Evolutionary conservation across 2,329 filamentous ascomycete genomes (phyloP), one percentile per base, ranked within the genome.

Genomic region (Colletotrichum melonis): DNA sequence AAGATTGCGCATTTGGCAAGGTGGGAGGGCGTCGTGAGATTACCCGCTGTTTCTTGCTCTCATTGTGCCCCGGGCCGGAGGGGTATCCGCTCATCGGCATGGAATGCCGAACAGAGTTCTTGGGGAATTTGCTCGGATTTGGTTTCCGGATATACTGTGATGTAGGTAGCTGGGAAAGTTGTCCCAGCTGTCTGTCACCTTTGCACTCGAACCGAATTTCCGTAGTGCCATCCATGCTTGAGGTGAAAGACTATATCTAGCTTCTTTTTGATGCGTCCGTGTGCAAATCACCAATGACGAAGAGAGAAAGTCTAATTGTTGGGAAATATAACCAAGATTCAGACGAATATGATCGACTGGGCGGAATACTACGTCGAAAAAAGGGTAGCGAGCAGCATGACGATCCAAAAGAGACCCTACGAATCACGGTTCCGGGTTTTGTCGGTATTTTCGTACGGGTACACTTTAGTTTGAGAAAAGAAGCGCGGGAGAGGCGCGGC

Each of bases 401-500:
- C 9, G 8, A 22, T 5, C 12, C 8, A 42, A 16, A 16, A 30
- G 26, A 6, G 9, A 3, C 24, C 16, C 19, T 14, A 16, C 8
- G 26, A 49, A 42, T 42, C 38, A 42, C 38, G 14, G 12, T 42
- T 52, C 9, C n/a, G 14, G 7, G 11, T 30, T 30, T 24, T 12
- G 12, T 11, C 19, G 32, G 16, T 12, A 16, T 22, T 12, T 12
- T 24, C 8, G 12, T 24, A 58, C 42, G 38, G 38, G 12, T 42
- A 42, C 52, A 57, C 32, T 57, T 24, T 14, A 35, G 19, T 42
- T 42, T 42, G 38, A 42, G 38, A 19, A 32, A 32, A 30, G 19
- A 35, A 26, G 42, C 69, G 69, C 46, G 38, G 55, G 56, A 63
- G 56, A 64, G 54, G 68, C 55, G 68, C 63, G 63, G 56, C 24